Percentiles rank a stretch among this genome's conserved stretches.
These are phyloP conservation scores for Kalmusia sp. DNA, from an alignment of 2,329 filamentous ascomycete species.

Conservation along the genomic window DNA sequence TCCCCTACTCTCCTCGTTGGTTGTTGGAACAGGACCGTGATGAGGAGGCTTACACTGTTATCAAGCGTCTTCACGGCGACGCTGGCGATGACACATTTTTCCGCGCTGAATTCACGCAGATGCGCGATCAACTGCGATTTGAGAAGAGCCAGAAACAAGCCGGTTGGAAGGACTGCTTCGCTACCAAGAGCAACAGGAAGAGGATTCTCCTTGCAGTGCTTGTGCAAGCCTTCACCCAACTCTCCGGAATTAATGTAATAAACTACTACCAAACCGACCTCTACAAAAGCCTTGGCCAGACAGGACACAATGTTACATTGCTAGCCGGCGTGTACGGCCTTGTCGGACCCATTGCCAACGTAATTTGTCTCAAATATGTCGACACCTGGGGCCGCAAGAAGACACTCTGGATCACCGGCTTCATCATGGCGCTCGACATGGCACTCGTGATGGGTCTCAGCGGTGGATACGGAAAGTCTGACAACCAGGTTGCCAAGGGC, in stretches of 20 bases:
- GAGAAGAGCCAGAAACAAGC: conserved; percentile 7
- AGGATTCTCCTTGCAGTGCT: conserved; percentile 12
- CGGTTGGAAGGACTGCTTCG: conserved; percentile 10
- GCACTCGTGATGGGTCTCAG: conserved; percentile 15
- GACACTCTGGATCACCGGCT: conserved; percentile 17
- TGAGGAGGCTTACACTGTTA: conserved; percentile 7
- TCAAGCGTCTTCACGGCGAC: conserved; percentile 10
- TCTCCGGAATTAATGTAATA: conserved; percentile 32
- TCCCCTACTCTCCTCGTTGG: conserved; percentile 54
- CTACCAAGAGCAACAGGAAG: conserved; percentile 13
- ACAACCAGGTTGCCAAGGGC: conserved; percentile 13
- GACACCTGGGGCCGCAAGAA: conserved; percentile 17
- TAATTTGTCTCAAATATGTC: conserved; percentile 16
- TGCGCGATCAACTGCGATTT: conserved; percentile 16
- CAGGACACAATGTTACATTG: conserved; percentile 9
- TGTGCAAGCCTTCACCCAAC: conserved; percentile 29
- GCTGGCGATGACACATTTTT: conserved; percentile 14
- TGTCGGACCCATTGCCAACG: conserved; percentile 9
- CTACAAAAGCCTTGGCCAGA: conserved; percentile 10
- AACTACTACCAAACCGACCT: conserved; percentile 19
- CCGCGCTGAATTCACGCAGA: conserved; percentile 14
- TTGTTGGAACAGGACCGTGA: conserved; percentile 9
- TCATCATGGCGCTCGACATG: conserved; percentile 17
- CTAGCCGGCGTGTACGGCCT: conserved; percentile 5
- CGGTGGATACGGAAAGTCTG: conserved; percentile 12